These are phyloP conservation scores for Anacardium occidentale DNA, from an alignment of 345 rosid species.

Conservation along the genomic window DNA sequence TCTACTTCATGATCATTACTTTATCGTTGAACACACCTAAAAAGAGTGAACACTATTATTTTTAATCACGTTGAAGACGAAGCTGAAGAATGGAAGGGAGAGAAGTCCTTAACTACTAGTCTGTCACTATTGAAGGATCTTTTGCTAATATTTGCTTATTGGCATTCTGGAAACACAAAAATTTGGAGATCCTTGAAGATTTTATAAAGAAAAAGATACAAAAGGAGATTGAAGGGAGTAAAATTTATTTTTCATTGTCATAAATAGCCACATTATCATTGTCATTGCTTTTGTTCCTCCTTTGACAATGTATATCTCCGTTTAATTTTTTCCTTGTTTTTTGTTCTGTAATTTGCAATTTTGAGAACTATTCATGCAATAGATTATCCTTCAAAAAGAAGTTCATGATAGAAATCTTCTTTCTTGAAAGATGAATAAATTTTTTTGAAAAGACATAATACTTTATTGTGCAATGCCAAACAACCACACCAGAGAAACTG, in stretches of 20 bases:
- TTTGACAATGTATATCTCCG: not conserved
- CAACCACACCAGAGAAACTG: not conserved
- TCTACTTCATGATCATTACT: not conserved
- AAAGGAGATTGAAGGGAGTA: not conserved
- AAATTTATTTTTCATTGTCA: too few species aligned
- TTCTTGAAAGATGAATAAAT: not conserved
- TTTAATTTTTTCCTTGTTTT: not conserved
- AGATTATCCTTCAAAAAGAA: not conserved
- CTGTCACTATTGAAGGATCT: not conserved
- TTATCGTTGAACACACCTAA: not conserved
- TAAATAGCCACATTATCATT: too few species aligned
- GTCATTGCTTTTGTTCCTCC: not conserved
- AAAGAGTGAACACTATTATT: not conserved
- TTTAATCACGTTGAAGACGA: not conserved
- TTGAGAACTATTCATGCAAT: not conserved
- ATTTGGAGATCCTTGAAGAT: conserved; percentile 1
- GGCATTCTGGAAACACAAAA: not conserved
- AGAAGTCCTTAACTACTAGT: not conserved
- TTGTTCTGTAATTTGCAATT: conserved; percentile 1
- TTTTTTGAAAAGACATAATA: not conserved
- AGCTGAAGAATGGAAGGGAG: not conserved
- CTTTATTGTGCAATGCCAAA: not conserved
- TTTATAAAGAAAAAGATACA: not conserved
- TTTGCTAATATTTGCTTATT: conserved; percentile 2
- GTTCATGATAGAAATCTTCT: not conserved